A percentile compares a stretch with the other conserved stretches of the same genome.
Conservation (phyloP, 768 basidiomycete species). For the Russula griseocarnosa region DNA sequence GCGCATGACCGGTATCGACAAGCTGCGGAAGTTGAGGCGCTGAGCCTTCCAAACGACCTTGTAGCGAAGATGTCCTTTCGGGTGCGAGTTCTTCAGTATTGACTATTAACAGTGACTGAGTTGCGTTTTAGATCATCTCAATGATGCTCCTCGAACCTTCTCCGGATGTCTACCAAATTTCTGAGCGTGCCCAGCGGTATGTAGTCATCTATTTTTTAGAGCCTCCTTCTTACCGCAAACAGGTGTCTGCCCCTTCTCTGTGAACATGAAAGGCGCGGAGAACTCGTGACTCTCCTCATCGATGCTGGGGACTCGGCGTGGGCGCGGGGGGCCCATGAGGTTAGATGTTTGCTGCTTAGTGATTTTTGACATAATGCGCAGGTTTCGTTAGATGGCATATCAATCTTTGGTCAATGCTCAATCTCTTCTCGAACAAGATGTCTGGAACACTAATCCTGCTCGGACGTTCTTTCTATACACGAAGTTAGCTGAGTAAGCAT, state of each 20-base stretch:
- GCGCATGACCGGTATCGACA: constrained; percentile 72
- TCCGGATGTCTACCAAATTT: constrained; percentile 62
- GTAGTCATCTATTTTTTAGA: constrained; percentile 17
- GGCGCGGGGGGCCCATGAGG: constrained; percentile 72
- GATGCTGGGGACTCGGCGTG: constrained; percentile 70
- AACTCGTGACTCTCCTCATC: constrained; percentile 55
- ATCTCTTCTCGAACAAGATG: constrained; percentile 48
- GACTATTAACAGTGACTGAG: neutral
- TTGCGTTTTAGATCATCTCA: constrained; percentile 50
- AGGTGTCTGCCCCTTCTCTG: constrained; percentile 62
- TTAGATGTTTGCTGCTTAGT: constrained; percentile 30
- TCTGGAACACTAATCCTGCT: constrained; percentile 48
- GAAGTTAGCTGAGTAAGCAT: constrained; percentile 57
- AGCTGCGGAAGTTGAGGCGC: constrained; percentile 60
- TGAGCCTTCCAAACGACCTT: constrained; percentile 44
- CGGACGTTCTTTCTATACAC: constrained; percentile 53
- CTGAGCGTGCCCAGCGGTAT: constrained; percentile 64
- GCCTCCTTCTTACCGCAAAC: constrained; percentile 2
- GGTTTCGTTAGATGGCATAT: constrained; percentile 49
- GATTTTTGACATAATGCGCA: neutral
- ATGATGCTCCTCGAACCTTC: constrained; percentile 65
- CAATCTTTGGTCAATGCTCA: constrained; percentile 59
- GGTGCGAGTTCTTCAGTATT: constrained; percentile 37
- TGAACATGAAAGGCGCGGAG: constrained; percentile 57
- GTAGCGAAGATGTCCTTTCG: constrained; percentile 67